Evolutionary conservation across 1,284 basidiomycete genomes (phyloP).

Genomic region (Ustilago shanxiensis): DNA sequence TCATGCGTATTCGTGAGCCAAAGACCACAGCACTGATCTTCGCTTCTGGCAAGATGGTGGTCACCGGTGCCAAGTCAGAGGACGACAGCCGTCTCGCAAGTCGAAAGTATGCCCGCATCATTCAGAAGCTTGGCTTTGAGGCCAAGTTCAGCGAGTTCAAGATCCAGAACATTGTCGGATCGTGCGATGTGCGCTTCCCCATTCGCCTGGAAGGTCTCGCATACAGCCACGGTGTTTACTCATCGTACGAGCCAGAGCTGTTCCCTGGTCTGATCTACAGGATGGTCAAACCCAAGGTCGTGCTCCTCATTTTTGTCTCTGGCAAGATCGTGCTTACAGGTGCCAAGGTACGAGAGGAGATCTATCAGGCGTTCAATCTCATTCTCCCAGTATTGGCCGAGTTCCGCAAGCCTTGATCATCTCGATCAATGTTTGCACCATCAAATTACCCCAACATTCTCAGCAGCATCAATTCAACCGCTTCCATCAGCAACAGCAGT

Average conservation of each 20-base stretch:
- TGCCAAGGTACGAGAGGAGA: conserved; percentile 99
- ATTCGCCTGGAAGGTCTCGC: conserved; percentile 97
- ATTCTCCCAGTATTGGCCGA: conserved; percentile 79
- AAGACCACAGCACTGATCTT: conserved; percentile 99
- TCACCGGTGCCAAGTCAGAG: conserved; percentile 98
- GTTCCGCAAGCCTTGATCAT: conserved; percentile 69
- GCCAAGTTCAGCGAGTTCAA: conserved; percentile 99
- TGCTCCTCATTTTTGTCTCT: conserved; percentile 97
- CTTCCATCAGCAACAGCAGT: conserved; percentile 43
- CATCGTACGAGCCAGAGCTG: conserved; percentile 96
- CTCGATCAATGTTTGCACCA: conserved; percentile 5
- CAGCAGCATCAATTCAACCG: conserved; percentile 33
- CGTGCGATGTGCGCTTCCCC: conserved; percentile 98
- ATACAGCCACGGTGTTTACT: conserved; percentile 98
- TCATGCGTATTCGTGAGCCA: conserved; percentile 99
- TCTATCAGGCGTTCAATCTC: conserved; percentile 98
- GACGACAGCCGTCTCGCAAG: conserved; percentile 97
- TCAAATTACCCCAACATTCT: conserved; percentile 37
- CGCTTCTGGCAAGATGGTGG: conserved; percentile 99
- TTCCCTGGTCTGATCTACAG: conserved; percentile 99
- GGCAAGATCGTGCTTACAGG: conserved; percentile 99
- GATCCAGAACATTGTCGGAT: conserved; percentile 98
- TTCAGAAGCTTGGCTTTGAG: conserved; percentile 99
- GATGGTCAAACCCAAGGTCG: conserved; percentile 99
- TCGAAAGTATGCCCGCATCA: conserved; percentile 98